Conservation (phyloP, 805 yeast genomes). For the Teunomyces pallodes region DNA sequence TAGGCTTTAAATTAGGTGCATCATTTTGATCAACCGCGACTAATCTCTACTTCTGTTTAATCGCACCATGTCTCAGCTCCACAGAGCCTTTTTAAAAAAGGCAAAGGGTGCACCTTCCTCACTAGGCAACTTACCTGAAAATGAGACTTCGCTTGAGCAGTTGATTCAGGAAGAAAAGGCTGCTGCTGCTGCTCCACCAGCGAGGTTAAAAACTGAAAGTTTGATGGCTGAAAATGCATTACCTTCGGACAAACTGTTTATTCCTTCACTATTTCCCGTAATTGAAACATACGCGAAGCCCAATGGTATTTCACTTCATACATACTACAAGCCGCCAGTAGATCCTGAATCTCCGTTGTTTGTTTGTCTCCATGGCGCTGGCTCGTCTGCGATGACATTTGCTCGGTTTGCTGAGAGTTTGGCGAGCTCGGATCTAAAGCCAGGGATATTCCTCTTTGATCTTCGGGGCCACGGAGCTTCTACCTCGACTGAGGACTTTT, state of each 20-base stretch:
- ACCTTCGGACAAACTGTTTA: background rate
- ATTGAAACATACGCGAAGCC: constrained; percentile 16
- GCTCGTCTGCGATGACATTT: constrained; percentile 81
- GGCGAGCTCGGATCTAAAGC: constrained; percentile 12
- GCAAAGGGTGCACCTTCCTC: constrained; percentile 1
- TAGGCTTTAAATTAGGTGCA: too few relatives aligned
- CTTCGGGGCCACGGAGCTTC: constrained; percentile 79
- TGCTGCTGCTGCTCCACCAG: background rate
- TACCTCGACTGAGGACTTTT: constrained; percentile 24
- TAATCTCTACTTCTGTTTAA: background rate
- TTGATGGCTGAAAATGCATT: too few relatives aligned
- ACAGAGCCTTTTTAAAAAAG: constrained; percentile 8
- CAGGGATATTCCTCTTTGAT: constrained; percentile 74
- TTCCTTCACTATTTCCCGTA: constrained; percentile 12
- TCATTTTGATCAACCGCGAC: background rate
- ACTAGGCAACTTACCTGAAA: constrained; percentile 1
- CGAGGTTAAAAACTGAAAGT: too few relatives aligned
- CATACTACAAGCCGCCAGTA: constrained; percentile 57
- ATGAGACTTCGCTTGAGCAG: background rate
- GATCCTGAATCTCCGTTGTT: constrained; percentile 50
- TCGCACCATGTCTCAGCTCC: constrained; percentile 14
- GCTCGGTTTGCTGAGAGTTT: constrained; percentile 47
- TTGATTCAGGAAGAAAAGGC: background rate
- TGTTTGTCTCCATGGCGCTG: constrained; percentile 92
- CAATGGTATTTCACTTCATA: constrained; percentile 27